phyloP scores from a whole-genome alignment of 1,284 basidiomycete genomes.

The Spongispora temasekensis region DNA sequence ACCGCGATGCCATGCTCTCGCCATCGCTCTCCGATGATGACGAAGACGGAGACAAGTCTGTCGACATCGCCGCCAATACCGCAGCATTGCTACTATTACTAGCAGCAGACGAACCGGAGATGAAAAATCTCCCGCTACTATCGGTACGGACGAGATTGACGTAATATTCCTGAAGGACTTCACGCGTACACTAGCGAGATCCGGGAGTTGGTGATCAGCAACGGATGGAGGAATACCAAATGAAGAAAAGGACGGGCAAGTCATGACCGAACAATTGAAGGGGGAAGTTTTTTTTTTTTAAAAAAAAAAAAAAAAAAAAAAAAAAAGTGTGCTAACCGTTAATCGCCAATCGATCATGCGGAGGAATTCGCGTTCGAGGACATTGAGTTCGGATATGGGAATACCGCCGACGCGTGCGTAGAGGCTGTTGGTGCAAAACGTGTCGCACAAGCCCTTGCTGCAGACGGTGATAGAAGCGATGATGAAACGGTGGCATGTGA shows the following conservation, averaged over 20 bases:
- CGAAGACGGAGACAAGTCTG: not conserved
- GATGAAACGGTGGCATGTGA: slow-evolving; percentile 94
- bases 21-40: slow-evolving; percentile 52
- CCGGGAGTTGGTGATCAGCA: not conserved
- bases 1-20: slow-evolving; percentile 58
- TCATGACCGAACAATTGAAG: too few species aligned
- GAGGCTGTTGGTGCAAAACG: slow-evolving; percentile 89
- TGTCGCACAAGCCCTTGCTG: slow-evolving; percentile 90
- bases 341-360: slow-evolving; percentile 89
- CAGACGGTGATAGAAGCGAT: slow-evolving; percentile 87
- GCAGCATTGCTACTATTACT: too few species aligned
- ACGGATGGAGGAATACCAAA: too few species aligned
- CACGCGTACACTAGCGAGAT: slow-evolving; percentile 66
- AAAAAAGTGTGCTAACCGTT: slow-evolving; percentile 70
- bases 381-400: slow-evolving; percentile 84
- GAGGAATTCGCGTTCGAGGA: slow-evolving; percentile 91
- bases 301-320: too few species aligned
- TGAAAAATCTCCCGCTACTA: slow-evolving; percentile 57
- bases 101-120: slow-evolving; percentile 44
- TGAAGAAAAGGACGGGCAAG: too few species aligned
- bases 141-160: slow-evolving; percentile 80
- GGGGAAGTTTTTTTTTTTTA: too few species aligned
- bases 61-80: not conserved
- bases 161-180: slow-evolving; percentile 82
- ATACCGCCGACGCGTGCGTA: slow-evolving; percentile 96